A percentile compares a stretch with the other conserved stretches of the same genome.
These are phyloP conservation scores for Globisporangium heterothallicum DNA, from an alignment of 352 stramenopile genomes.

Conservation along the genomic window DNA sequence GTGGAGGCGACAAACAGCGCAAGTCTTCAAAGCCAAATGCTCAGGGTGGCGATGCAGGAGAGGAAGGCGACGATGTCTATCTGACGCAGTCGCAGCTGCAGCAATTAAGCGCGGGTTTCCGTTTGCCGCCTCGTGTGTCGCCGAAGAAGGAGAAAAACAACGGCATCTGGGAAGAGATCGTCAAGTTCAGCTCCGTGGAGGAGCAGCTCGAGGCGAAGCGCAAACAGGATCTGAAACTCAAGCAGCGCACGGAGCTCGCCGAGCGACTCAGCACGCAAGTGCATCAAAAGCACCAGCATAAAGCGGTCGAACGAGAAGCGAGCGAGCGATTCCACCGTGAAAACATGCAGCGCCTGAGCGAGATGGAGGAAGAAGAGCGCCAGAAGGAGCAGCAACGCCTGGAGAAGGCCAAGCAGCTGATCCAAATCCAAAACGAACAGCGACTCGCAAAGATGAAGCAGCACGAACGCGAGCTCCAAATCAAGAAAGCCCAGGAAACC, in stretches of 20 bases:
- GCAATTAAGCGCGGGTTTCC: slow-evolving; percentile 64
- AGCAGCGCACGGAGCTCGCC: slow-evolving; percentile 30
- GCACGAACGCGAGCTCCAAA: slow-evolving; percentile 32
- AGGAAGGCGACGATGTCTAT: slow-evolving; percentile 47
- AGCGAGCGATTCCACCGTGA: slow-evolving; percentile 48
- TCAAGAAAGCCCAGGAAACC: slow-evolving; percentile 49
- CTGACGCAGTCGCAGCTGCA: slow-evolving; percentile 65
- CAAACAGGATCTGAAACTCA: slow-evolving; percentile 25
- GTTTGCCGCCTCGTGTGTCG: slow-evolving; percentile 47
- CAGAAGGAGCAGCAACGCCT: slow-evolving; percentile 47
- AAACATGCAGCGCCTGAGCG: slow-evolving; percentile 35
- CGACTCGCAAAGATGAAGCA: slow-evolving; percentile 54
- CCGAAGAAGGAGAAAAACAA: slow-evolving; percentile 75
- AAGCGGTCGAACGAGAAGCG: slow-evolving; percentile 31
- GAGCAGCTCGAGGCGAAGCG: slow-evolving; percentile 52
- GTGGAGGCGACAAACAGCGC: slow-evolving; percentile 5
- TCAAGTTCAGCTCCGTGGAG: slow-evolving; percentile 69
- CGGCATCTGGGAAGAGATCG: slow-evolving; percentile 81
- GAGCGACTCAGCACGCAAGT: slow-evolving; percentile 53
- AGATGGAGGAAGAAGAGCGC: slow-evolving; percentile 54
- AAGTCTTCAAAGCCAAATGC: background rate
- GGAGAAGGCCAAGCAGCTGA: slow-evolving; percentile 56
- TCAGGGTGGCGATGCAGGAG: background rate
- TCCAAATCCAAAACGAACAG: slow-evolving; percentile 62
- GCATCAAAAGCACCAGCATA: slow-evolving; percentile 28